Conservation (phyloP, 177 flowering plant species). For the Vitis hybrid region DNA sequence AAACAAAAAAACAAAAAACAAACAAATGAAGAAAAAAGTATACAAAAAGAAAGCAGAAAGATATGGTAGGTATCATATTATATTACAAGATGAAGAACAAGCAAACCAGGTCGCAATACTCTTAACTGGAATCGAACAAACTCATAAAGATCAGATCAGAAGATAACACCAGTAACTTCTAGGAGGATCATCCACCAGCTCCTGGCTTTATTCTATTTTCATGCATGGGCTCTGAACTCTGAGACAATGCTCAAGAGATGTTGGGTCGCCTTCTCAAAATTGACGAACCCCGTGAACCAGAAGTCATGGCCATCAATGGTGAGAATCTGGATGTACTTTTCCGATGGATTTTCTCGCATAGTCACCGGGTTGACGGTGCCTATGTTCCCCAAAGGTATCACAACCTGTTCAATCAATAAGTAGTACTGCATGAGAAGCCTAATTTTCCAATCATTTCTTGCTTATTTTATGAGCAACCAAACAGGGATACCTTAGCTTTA, state of each 20-base stretch:
- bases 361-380: constrained; percentile 49
- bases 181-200: too few species aligned
- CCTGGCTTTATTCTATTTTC: background rate
- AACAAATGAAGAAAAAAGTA: too few species aligned
- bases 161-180: too few species aligned
- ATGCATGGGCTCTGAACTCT: constrained; percentile 13
- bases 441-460: background rate
- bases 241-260: constrained; percentile 36
- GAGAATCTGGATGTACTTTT: constrained; percentile 61
- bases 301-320: constrained; percentile 65
- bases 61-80: too few species aligned
- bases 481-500: too few species aligned
- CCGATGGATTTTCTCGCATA: constrained; percentile 45
- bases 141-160: too few species aligned
- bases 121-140: too few species aligned
- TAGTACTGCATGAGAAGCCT: too few species aligned
- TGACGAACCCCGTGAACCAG: constrained; percentile 85
- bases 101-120: too few species aligned
- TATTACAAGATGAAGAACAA: too few species aligned
- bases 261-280: constrained; percentile 54
- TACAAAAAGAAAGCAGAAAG: too few species aligned
- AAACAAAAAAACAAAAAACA: too few species aligned
- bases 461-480: background rate
- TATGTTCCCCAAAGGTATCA: constrained; percentile 50
- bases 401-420: constrained; percentile 37